Evolutionary conservation across 176 grass and related monocot species (phyloP).

Genomic region (Areca catechu): DNA sequence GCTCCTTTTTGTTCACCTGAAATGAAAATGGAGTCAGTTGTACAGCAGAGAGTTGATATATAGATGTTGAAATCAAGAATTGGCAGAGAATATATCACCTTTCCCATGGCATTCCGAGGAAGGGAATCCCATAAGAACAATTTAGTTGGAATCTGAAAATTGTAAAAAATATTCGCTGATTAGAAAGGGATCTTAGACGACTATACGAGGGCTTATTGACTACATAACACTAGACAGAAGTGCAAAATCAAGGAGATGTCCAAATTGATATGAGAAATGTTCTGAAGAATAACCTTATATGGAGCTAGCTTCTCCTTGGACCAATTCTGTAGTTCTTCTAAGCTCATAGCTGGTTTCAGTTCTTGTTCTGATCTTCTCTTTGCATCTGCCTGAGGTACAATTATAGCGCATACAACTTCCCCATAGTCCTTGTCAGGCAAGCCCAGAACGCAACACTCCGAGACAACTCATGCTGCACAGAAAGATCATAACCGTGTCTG

Average conservation of each 20-base stretch:
- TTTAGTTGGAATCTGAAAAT: slow-evolving; percentile 65
- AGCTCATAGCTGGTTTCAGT: slow-evolving; percentile 44
- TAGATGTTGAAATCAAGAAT: slow-evolving; percentile 3
- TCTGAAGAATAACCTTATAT: slow-evolving; percentile 65
- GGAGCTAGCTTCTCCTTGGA: slow-evolving; percentile 88
- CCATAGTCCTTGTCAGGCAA: slow-evolving; percentile 80
- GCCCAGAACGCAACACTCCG: slow-evolving; percentile 79
- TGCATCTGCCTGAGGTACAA: slow-evolving; percentile 55
- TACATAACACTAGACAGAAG: slow-evolving; percentile 9
- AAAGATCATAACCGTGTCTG: slow-evolving; percentile 3
- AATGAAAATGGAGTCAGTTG: slow-evolving; percentile 13
- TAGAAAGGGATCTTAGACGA: no score
- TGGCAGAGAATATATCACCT: slow-evolving; percentile 31
- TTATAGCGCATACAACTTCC: slow-evolving; percentile 71
- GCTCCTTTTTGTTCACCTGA: slow-evolving; percentile 93
- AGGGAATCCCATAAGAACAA: slow-evolving; percentile 80
- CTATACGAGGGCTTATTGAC: no score
- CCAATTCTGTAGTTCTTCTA: slow-evolving; percentile 69
- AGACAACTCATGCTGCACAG: slow-evolving; percentile 48
- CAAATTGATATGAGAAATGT: slow-evolving; percentile 9
- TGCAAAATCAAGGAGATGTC: not conserved
- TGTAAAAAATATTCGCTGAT: no score
- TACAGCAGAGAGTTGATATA: not conserved
- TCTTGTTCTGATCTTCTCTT: slow-evolving; percentile 41
- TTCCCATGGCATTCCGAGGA: slow-evolving; percentile 97